phyloP scores from a whole-genome alignment of 2,329 filamentous ascomycete genomes.

The Fusarium incarnatum region DNA sequence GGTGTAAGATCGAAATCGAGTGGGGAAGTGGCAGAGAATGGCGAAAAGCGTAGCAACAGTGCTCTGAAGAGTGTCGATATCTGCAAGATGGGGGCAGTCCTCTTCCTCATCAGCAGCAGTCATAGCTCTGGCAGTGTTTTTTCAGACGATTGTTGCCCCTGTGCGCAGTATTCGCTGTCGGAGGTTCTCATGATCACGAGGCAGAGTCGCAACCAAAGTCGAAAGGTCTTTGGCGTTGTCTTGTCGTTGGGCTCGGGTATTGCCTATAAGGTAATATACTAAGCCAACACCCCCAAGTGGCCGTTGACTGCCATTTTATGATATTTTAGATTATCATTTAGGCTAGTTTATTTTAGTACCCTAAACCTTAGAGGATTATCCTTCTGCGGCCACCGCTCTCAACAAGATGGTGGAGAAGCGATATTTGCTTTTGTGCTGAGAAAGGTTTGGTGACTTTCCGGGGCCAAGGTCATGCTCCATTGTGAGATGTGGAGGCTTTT shows the following conservation, averaged over 20 bases:
- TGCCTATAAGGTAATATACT: neutral
- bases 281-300: neutral
- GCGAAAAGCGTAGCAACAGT: neutral
- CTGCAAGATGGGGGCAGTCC: neutral
- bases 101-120: neutral
- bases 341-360: neutral
- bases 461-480: neutral
- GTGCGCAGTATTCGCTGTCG: neutral
- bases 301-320: neutral
- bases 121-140: neutral
- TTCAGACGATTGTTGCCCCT: neutral
- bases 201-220: neutral
- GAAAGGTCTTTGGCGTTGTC: neutral
- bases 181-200: neutral
- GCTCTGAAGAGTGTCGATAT: neutral
- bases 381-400: neutral
- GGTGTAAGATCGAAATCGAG: neutral
- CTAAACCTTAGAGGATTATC: neutral
- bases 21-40: neutral
- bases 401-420: neutral
- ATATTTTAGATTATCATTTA: neutral
- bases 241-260: neutral
- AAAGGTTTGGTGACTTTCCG: neutral
- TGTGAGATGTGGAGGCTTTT: neutral
- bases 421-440: neutral